Evolutionary conservation across 495 filamentous ascomycete species (phyloP), one percentile per base, ranked within the genome.

Genomic region (Penicillium malachiteum): DNA sequence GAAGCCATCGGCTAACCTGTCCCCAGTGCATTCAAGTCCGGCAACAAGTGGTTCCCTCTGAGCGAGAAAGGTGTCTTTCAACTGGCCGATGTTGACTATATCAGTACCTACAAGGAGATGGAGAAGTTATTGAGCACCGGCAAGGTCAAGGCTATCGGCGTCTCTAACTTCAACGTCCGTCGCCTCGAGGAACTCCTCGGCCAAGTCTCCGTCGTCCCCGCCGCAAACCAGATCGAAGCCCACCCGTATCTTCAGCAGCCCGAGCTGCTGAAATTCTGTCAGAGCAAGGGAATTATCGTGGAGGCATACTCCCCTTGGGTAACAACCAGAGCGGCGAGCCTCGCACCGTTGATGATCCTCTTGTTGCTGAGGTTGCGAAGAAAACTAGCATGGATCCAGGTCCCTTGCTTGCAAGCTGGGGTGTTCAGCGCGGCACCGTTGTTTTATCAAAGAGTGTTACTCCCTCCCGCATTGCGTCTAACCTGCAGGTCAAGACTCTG

Each of bases 101-200:
- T 89, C 58, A 57, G 67, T 18, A 81, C 84, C 33, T 95, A 89
- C 87, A 76, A 78, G 45, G 84, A 82, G 40, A 82, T 85, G 79
- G 76, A 82, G 38, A 78, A 80, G 56, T 68, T 88, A 1, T 71
- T 87, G 40, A 47, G 70, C 3, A 81, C 79, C 34, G 82, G 82
- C 60, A 79, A 82, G 59, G 74, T 79, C 35, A 77, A 80, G 58
- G 73, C 78, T 9, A 84, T 90, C 52, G 82, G 83, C 11, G 76
- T 85, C 14, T 81, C 78, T 43, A 85, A 85, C 60, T 84, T 81
- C 60, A 76, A 71, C 9, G 67, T 76, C 46, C 65, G 65, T n/a
- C 72, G 68, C 10, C 63, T 83, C 3, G 71, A 78, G 30, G 62
- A 75, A 18, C 66, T 82, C 5, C 59, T 80, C 41, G 46, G 48